Conservation (phyloP, 768 basidiomycete species). For the Termitomyces titanicus region DNA sequence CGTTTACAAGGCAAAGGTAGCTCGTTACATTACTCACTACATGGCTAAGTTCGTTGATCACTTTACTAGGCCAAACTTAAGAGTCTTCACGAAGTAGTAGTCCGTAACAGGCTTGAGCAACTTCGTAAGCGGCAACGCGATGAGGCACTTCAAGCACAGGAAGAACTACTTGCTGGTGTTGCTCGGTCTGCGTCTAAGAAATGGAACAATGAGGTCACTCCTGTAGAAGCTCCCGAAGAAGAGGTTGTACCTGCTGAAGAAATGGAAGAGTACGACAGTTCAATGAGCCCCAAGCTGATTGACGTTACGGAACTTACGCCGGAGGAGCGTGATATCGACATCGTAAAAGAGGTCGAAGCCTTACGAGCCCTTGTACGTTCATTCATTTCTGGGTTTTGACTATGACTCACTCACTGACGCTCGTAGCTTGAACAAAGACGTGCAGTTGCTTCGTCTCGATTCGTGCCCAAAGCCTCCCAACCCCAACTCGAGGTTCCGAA, state of each 20-base stretch:
- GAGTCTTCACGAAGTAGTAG: conserved; percentile 91
- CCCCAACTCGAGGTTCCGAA: conserved; percentile 52
- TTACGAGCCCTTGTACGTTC: conserved; percentile 56
- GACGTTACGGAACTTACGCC: conserved; percentile 65
- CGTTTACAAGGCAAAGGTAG: conserved; percentile 96
- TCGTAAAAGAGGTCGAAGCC: conserved; percentile 68
- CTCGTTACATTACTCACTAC: background rate
- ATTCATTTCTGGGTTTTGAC: background rate
- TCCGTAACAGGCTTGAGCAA: conserved; percentile 93
- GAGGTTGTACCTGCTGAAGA: conserved; percentile 47
- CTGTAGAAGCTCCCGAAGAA: conserved; percentile 28
- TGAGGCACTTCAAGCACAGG: conserved; percentile 91
- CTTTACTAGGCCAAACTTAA: conserved; percentile 78
- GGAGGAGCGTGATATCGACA: conserved; percentile 82
- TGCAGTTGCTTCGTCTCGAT: conserved; percentile 78
- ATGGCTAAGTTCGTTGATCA: background rate
- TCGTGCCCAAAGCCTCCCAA: conserved; percentile 75
- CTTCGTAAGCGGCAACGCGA: conserved; percentile 94
- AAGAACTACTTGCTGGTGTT: conserved; percentile 83
- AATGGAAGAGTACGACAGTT: conserved; percentile 76
- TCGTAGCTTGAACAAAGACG: conserved; percentile 75
- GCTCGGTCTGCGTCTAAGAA: conserved; percentile 50
- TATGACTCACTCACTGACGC: conserved; percentile 2
- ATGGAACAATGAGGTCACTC: conserved; percentile 31
- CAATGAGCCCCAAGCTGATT: conserved; percentile 81